Base-by-base conservation (phyloP, 495 filamentous ascomycete genomes). In the Opeltia flavorubescens region DNA sequence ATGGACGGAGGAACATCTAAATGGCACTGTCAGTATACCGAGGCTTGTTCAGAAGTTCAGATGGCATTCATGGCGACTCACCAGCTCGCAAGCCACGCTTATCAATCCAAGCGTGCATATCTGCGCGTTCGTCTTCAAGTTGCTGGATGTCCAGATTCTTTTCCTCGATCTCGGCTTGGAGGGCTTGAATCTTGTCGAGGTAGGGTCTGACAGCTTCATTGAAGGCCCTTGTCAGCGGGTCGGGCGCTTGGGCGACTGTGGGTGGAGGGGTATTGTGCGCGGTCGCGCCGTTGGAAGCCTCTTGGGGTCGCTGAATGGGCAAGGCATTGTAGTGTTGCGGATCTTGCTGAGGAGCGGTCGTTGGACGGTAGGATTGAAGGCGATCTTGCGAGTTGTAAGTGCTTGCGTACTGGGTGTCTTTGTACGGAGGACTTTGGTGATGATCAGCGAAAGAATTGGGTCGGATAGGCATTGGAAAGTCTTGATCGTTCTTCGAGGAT, bases 61-160 rank as follows among this genome's bases (percentile, higher is more conserved):
- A n/a, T n/a, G n/a, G n/a, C n/a, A n/a, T n/a, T n/a, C 25, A 15
- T 24, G 15, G 12, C 21, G 11, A 53, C 63, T 56, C 57, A 71
- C 68, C 68, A 40, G 68, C 68, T 55, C 69, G 54, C 25, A 71
- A 52, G 12, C 69, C 69, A 8, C 69, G 58, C 60, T 72, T 72
- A 56, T 72, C 69, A 40, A 72, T 72, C 69, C 69, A 72, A 21
- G 62, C 53, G 52, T 67, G 62, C 53, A 72, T 66, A 48, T 72
- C 69, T 21, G 56, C 52, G 27, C 67, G 53, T 60, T 70, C 62
- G 44, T 57, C 54, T 59, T 72, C 68, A 30, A 71, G 51, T 50
- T 62, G 55, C 48, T 69, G 62, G 25, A 71, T 52, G 45, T 62
- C 68, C 20, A 56, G 52, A 26, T 57, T 59, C 46, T 66, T 54